These are phyloP conservation scores for Sutorius eximius DNA, from an alignment of 1,284 basidiomycete species.

Conservation along the genomic window DNA sequence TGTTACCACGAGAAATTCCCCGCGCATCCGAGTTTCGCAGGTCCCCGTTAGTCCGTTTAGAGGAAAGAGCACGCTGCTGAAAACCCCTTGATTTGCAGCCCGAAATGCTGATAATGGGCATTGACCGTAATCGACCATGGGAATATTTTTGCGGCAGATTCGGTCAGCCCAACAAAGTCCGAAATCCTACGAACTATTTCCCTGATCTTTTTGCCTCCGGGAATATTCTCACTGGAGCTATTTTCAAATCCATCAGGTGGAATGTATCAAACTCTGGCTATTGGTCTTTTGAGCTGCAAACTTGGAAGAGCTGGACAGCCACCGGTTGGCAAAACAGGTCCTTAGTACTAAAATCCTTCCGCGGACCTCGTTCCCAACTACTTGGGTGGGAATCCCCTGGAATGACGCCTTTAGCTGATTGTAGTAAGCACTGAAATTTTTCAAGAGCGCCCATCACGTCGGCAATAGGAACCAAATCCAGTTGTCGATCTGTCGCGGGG, in stretches of 20 bases:
- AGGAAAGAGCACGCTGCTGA: slow-evolving; percentile 7
- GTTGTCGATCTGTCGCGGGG: slow-evolving; percentile 21
- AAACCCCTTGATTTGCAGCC: slow-evolving; percentile 8
- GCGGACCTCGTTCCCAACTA: slow-evolving; percentile 13
- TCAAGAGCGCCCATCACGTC: slow-evolving; percentile 21
- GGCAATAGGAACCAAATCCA: slow-evolving; percentile 14
- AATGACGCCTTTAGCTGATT: slow-evolving; percentile 4
- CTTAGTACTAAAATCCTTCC: slow-evolving; percentile 14
- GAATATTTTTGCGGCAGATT: slow-evolving; percentile 24
- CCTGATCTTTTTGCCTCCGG: slow-evolving; percentile 14
- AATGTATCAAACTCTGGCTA: neutral
- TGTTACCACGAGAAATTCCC: slow-evolving; percentile 14
- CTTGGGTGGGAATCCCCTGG: slow-evolving; percentile 12
- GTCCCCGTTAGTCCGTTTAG: slow-evolving; percentile 16
- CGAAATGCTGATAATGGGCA: slow-evolving; percentile 8
- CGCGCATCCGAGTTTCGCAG: slow-evolving; percentile 16
- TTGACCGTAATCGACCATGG: slow-evolving; percentile 19
- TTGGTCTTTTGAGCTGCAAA: slow-evolving; percentile 15
- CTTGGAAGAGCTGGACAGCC: slow-evolving; percentile 15
- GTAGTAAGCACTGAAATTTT: slow-evolving; percentile 11
- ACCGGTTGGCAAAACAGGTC: slow-evolving; percentile 9
- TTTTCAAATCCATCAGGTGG: slow-evolving; percentile 17
- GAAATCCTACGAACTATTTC: slow-evolving; percentile 12
- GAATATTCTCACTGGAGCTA: slow-evolving; percentile 28
- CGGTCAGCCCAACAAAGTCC: slow-evolving; percentile 24